Conservation (phyloP, 2,329 filamentous ascomycete species). For the Aspergillus alliaceus region DNA sequence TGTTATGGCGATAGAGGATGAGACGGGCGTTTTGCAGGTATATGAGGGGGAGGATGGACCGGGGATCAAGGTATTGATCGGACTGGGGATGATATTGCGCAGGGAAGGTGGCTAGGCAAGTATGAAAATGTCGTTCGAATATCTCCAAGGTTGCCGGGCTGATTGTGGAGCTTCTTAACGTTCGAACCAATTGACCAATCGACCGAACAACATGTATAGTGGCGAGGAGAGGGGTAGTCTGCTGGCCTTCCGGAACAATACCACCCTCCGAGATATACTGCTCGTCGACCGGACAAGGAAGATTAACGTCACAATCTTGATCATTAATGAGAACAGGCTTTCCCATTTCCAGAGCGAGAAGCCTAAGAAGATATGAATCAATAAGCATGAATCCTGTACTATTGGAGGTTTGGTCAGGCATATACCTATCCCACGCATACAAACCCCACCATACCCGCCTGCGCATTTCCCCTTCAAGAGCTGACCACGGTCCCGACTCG, state of each 20-base stretch:
- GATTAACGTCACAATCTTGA: slow-evolving; percentile 77
- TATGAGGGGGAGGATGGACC: slow-evolving; percentile 71
- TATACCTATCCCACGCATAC: slow-evolving; percentile 81
- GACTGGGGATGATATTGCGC: slow-evolving; percentile 69
- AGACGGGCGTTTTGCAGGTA: slow-evolving; percentile 82
- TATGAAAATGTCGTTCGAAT: slow-evolving; percentile 77
- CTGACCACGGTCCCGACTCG: slow-evolving; percentile 70
- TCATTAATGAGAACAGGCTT: slow-evolving; percentile 82
- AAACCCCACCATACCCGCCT: slow-evolving; percentile 91
- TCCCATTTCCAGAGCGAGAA: slow-evolving; percentile 76
- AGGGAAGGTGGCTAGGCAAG: slow-evolving; percentile 75
- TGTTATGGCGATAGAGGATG: slow-evolving; percentile 83
- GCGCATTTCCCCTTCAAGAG: slow-evolving; percentile 81
- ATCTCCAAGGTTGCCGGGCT: slow-evolving; percentile 67
- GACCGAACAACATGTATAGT: slow-evolving; percentile 80
- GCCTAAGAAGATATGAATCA: slow-evolving; percentile 40
- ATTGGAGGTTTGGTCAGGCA: neutral
- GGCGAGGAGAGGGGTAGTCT: slow-evolving; percentile 71
- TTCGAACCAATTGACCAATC: slow-evolving; percentile 70
- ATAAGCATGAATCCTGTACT: neutral
- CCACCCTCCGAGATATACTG: slow-evolving; percentile 56
- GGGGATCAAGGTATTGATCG: slow-evolving; percentile 68
- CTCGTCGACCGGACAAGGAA: slow-evolving; percentile 80
- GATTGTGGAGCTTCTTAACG: slow-evolving; percentile 67
- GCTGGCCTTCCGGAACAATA: slow-evolving; percentile 45